phyloP scores from a whole-genome alignment of 1,139 yeast genomes.

The Tardiomyces digboiensis region DNA sequence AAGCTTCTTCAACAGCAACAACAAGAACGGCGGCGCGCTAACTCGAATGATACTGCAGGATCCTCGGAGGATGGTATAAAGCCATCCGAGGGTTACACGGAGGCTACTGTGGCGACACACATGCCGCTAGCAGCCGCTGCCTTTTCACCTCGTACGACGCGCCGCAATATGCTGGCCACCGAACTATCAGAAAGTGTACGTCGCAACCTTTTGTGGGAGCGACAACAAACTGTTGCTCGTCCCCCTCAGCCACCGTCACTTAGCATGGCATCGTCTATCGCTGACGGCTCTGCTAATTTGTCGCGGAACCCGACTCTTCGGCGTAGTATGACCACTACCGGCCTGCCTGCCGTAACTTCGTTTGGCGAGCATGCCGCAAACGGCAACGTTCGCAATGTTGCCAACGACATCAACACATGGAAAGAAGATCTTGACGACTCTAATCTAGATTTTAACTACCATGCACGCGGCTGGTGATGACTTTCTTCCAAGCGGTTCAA shows the following conservation, averaged over 20 bases:
- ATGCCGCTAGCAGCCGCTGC: constrained; percentile 7
- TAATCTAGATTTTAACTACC: constrained; percentile 28
- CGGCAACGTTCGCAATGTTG: too few relatives aligned
- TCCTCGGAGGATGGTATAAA: not conserved
- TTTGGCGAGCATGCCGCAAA: too few relatives aligned
- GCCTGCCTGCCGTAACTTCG: constrained; percentile 4
- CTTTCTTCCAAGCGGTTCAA: not conserved
- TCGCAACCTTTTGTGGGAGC: constrained; percentile 52
- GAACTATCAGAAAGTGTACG: constrained; percentile 62
- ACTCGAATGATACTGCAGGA: not conserved
- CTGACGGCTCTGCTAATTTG: constrained; percentile 16
- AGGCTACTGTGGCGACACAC: not conserved
- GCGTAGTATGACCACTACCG: constrained; percentile 6
- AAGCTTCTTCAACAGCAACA: constrained; percentile 16
- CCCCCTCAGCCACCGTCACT: not conserved
- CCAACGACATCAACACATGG: constrained; percentile 15
- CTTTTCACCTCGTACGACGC: constrained; percentile 37
- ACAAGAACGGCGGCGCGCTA: constrained; percentile 11
- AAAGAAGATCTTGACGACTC: constrained; percentile 23
- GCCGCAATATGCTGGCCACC: constrained; percentile 47
- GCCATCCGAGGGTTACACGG: not conserved
- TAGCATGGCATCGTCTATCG: not conserved
- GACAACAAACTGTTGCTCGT: constrained; percentile 36
- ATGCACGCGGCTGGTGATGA: constrained; percentile 29
- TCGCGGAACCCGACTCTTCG: constrained; percentile 5